Conservation (phyloP, 371 early-diverging fungal genomes). For the Rhizomucor pusillus region DNA sequence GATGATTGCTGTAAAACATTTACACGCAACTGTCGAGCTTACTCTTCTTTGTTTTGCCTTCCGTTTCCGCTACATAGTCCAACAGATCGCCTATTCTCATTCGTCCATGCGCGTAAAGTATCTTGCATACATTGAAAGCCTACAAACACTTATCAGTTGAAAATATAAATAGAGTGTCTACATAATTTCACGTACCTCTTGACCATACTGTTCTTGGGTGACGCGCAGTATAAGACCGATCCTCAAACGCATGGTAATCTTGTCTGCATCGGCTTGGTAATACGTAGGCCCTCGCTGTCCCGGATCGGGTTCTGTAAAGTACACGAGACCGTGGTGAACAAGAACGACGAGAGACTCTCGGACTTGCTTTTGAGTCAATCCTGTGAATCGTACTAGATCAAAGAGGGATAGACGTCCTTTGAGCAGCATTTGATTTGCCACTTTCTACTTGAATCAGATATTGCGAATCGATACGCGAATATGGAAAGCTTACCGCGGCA, state of each 20-base stretch:
- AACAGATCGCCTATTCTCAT: constrained; percentile 27
- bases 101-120: constrained; percentile 32
- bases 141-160: constrained; percentile 4
- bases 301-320: constrained; percentile 57
- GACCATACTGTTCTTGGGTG: constrained; percentile 62
- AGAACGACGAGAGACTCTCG: constrained; percentile 38
- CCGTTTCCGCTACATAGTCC: constrained; percentile 28
- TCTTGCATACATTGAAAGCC: constrained; percentile 28
- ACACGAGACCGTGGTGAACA: constrained; percentile 41
- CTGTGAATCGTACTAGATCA: constrained; percentile 41
- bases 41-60: constrained; percentile 26
- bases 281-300: constrained; percentile 59
- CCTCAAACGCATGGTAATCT: constrained; percentile 63
- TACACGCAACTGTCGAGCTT: no score
- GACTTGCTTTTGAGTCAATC: constrained; percentile 30
- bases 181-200: constrained; percentile 64
- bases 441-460: constrained; percentile 23
- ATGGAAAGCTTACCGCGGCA: constrained; percentile 27
- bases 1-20: no score
- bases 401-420: constrained; percentile 43
- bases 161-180: constrained; percentile 7
- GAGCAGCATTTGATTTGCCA: constrained; percentile 33
- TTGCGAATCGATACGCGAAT: background rate
- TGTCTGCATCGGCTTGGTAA: constrained; percentile 57
- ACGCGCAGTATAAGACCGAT: constrained; percentile 64